Percentiles rank a stretch among this genome's conserved stretches.
phyloP scores from a whole-genome alignment of 2,329 filamentous ascomycete genomes.

The Gremmenia infestans region DNA sequence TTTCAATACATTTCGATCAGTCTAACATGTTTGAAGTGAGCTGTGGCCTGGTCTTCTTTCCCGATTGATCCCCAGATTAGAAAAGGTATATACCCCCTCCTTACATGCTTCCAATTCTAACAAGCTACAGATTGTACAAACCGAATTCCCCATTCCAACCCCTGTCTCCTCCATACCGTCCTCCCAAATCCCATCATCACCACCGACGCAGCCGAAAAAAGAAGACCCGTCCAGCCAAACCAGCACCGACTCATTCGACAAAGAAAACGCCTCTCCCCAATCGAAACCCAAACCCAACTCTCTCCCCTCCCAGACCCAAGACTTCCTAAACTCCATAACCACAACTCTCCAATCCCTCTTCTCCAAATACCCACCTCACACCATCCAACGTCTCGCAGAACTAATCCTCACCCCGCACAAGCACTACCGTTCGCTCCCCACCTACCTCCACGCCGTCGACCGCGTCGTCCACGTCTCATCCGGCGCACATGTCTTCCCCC shows the following conservation, averaged over 20 bases:
- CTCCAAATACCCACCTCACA: constrained; percentile 74
- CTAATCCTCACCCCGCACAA: constrained; percentile 69
- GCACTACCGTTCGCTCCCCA: constrained; percentile 76
- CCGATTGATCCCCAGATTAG: constrained; percentile 35
- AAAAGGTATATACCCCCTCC: constrained; percentile 23
- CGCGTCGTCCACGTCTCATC: constrained; percentile 88
- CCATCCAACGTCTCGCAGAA: constrained; percentile 86
- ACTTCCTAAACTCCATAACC: constrained; percentile 57
- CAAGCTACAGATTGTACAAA: constrained; percentile 15
- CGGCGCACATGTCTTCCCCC: constrained; percentile 71
- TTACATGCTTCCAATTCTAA: not conserved
- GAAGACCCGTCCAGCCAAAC: constrained; percentile 23
- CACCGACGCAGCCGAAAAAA: constrained; percentile 45
- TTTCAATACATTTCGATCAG: constrained; percentile 1
- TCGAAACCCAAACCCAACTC: constrained; percentile 35
- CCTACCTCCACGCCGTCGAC: constrained; percentile 87
- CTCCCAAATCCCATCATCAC: constrained; percentile 46
- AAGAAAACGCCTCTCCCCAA: constrained; percentile 59
- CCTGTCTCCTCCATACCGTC: constrained; percentile 42
- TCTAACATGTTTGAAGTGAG: constrained; percentile 29
- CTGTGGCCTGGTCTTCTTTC: constrained; percentile 37
- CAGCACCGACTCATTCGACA: constrained; percentile 33
- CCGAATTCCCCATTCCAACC: constrained; percentile 35
- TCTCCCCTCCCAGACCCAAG: constrained; percentile 59
- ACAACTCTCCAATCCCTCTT: constrained; percentile 63